Base-by-base conservation (phyloP, 148 eudicot genomes). In the Rhododendron vialii region DNA sequence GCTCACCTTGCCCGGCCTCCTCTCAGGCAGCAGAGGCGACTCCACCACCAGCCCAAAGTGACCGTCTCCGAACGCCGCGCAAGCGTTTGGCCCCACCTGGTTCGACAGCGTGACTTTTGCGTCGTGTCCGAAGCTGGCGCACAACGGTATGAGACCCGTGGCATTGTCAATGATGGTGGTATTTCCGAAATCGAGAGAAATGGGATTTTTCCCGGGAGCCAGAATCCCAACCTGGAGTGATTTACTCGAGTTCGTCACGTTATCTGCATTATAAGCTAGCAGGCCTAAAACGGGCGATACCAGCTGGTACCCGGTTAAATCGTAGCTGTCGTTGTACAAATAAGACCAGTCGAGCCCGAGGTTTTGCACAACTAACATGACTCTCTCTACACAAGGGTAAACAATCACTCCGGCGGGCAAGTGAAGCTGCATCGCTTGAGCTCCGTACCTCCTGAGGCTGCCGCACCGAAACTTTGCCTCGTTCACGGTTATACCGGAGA, bases 251-350 rank as follows among this genome's bases (percentile, higher is more conserved):
- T 86, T 85, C 22, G 67, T 75, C 73, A 87, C 91, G 48, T 92
- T 91, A 2, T 95, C 97, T 17, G 91, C 91, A 83, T 93, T 93
- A 76, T 95, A 97, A 65, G 98, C 99, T 76, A 93, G 80, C 17
- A 95, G 89, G 53, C 96, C 98, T 84, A 97, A 78, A 15, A 97
- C 89, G 36, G 99, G 99, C 3, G 99, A 92, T 53, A 94, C 85
- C 17, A 97, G 92, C 15, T 86, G 85, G 86, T 97, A 95, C 14
- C 98, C 95, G 30, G 86, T 51, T 75, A 96, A 45, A 9, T 93
- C 89, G 80, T 91, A 92, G 55, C 83, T 90, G 30, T 91, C 67
- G 84, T 91, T 91, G 84, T 93, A 97, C 17, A 94, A 81, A 28
- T 81, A 83, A 10, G 98, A 94, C 91, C 92, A 94, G 63, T 92